Conservation (phyloP, 2,329 filamentous ascomycete genomes). For the Pseudogymnoascus sp. region DNA sequence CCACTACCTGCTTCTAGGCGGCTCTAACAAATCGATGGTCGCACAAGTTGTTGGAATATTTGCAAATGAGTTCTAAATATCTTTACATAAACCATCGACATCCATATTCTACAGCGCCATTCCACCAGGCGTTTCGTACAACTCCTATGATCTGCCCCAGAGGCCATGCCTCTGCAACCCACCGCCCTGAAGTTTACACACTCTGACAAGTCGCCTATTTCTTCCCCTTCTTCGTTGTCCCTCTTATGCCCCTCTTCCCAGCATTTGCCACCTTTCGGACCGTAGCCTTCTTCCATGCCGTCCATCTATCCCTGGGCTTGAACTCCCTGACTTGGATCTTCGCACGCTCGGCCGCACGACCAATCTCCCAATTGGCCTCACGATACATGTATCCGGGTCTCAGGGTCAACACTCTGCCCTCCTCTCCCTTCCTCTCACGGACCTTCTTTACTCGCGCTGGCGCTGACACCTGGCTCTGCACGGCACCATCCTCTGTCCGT, state of each 20-base stretch:
- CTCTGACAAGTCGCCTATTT: neutral
- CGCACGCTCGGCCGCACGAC: constrained; percentile 51
- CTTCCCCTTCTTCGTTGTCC: constrained; percentile 25
- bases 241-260: constrained; percentile 45
- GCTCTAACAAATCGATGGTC: neutral
- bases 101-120: constrained; percentile 7
- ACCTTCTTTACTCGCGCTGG: constrained; percentile 9
- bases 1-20: neutral
- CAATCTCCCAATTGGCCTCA: constrained; percentile 61
- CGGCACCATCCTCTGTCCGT: constrained; percentile 12
- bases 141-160: neutral
- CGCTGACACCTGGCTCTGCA: constrained; percentile 12
- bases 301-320: constrained; percentile 46
- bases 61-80: constrained; percentile 1
- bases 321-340: constrained; percentile 50
- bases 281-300: constrained; percentile 54
- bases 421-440: constrained; percentile 26
- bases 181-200: neutral
- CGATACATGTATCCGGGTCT: constrained; percentile 55
- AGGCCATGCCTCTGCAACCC: neutral
- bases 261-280: constrained; percentile 41
- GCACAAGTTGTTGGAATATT: neutral
- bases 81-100: constrained; percentile 4
- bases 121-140: constrained; percentile 4
- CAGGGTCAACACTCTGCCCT: constrained; percentile 31